Base-by-base conservation (phyloP, 2,329 filamentous ascomycete species). In the Aspergillus puulaauensis region DNA sequence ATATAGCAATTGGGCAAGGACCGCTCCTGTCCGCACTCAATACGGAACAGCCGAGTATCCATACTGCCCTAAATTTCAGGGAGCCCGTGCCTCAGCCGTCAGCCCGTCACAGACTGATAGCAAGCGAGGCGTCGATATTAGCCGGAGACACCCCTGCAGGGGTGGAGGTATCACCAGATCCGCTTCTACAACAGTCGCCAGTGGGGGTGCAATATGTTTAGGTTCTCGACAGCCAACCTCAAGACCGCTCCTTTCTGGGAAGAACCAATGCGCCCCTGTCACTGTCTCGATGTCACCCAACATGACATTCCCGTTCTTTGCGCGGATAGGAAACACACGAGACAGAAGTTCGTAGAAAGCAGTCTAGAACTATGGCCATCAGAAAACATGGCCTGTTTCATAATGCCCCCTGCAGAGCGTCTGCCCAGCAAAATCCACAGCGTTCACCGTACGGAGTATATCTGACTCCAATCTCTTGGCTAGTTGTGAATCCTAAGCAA, bases 1-100 rank as follows among this genome's bases (percentile, higher is more conserved):
- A 54, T 64, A 64, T 62, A 62, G n/a, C 40, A 46, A 15, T 54
- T 4, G 6, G 33, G 23, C 6, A 23, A 31, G 31, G 52, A 35
- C 43, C 21, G 15, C 43, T 54, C 48, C 39, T 41, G 33, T 43
- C 40, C 44, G 33, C 21, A 27, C 39, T 52, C 21, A 24, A 57
- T 41, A 45, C 46, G 54, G 54, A 56, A 46, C 39, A 52, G 24
- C 21, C 31, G 43, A 45, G 41, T 46, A 37, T 51, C 40, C 27
- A 51, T 52, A 48, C 48, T 48, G 37, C 50, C n/a, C 24, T 57
- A 46, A 23, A 31, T 54, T 39, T 31, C 41, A 54, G 15, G 50
- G 43, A 35, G 27, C 27, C 50, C 23, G 19, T 52, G 49, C 21
- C n/a, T 41, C 33, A 52, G 24, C 44, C 37, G 55, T 47, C 23